These are phyloP conservation scores for Penicillium chermesinum DNA, from an alignment of 495 filamentous ascomycete species.

Conservation along the genomic window DNA sequence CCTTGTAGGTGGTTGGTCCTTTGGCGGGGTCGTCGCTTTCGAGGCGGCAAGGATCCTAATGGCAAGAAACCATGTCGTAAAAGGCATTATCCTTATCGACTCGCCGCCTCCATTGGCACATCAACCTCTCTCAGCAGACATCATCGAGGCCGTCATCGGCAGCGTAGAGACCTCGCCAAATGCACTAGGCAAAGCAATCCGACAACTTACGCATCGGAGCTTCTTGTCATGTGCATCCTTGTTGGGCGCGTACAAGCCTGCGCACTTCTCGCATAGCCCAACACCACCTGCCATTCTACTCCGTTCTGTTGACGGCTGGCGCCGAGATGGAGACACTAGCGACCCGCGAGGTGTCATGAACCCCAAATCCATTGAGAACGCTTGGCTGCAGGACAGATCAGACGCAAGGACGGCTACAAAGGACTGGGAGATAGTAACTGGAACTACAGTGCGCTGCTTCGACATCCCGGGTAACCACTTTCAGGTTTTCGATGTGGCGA, in stretches of 20 bases:
- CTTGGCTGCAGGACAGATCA: conserved; percentile 2
- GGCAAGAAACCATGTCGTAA: not conserved
- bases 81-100: not conserved
- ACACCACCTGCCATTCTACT: not conserved
- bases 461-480: conserved; percentile 3
- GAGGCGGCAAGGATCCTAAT: not conserved
- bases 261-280: not conserved
- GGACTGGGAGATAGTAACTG: not conserved
- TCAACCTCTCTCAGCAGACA: not conserved
- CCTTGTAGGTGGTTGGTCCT: not conserved
- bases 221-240: not conserved
- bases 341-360: no score
- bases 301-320: not conserved
- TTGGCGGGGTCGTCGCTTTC: not conserved
- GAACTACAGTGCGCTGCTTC: not conserved
- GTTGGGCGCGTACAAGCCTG: not conserved
- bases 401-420: not conserved
- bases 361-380: no score
- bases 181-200: not conserved
- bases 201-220: not conserved
- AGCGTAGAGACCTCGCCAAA: not conserved
- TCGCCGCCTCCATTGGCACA: not conserved
- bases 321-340: no score
- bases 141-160: not conserved
- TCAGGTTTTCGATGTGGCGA: conserved; percentile 1